Evolutionary conservation across 2,329 filamentous ascomycete species (phyloP).

Genomic region (Bipolaris sorokiniana): DNA sequence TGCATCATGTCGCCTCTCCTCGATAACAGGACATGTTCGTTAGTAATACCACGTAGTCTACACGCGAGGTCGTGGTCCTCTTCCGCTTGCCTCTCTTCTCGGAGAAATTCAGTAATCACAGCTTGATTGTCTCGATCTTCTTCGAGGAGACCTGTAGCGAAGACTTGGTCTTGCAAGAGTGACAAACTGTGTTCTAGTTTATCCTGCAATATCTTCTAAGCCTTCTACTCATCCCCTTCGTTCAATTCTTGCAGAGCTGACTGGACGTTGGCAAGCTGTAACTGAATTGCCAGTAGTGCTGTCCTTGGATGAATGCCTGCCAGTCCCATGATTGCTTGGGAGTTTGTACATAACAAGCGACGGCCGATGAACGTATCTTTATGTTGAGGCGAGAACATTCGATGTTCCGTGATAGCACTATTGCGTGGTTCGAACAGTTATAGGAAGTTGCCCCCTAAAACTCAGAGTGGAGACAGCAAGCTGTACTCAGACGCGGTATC

Average conservation of each 20-base stretch:
- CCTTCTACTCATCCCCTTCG: not conserved
- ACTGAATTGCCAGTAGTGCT: constrained; percentile 13
- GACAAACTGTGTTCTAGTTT: constrained; percentile 5
- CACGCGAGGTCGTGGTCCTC: constrained; percentile 18
- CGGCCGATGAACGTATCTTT: not conserved
- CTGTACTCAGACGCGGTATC: too few relatives aligned
- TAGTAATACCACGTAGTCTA: not conserved
- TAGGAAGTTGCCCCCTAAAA: too few relatives aligned
- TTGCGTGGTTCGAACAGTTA: too few relatives aligned
- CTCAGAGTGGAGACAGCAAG: too few relatives aligned
- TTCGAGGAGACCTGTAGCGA: constrained; percentile 17
- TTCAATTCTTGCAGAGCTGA: constrained; percentile 3
- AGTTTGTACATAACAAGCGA: not conserved
- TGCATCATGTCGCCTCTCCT: not conserved
- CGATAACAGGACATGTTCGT: not conserved
- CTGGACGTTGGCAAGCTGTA: constrained; percentile 20
- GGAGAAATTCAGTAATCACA: constrained; percentile 4
- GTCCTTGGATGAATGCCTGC: constrained; percentile 13
- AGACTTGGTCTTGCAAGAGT: constrained; percentile 9
- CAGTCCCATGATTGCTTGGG: constrained; percentile 9
- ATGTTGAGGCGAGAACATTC: not conserved
- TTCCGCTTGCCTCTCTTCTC: constrained; percentile 20
- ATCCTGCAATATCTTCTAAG: constrained; percentile 1
- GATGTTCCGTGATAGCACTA: not conserved
- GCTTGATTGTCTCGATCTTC: constrained; percentile 7